phyloP scores from a whole-genome alignment of 495 filamentous ascomycete species.

The Hyaloscypha hepaticicola region DNA sequence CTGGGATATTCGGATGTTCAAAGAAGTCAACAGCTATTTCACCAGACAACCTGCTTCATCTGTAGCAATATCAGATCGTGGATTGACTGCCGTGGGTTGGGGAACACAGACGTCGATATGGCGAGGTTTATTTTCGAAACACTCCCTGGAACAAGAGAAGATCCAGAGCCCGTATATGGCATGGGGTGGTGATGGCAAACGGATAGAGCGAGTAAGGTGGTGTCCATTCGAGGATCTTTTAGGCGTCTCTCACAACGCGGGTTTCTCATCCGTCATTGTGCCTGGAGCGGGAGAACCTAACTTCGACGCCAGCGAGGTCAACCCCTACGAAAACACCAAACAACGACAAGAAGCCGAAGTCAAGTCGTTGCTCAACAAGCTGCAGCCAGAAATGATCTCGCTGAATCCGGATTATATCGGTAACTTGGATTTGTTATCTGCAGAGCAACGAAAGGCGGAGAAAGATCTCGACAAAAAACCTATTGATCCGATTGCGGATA shows the following conservation, averaged over 20 bases:
- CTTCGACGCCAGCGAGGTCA: conserved; percentile 89
- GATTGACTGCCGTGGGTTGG: conserved; percentile 86
- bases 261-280: conserved; percentile 85
- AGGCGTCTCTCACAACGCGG: conserved; percentile 78
- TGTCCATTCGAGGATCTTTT: conserved; percentile 94
- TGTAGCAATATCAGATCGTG: conserved; percentile 83
- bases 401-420: conserved; percentile 89
- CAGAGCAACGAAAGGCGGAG: conserved; percentile 69
- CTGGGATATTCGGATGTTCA: conserved; percentile 95
- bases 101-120: conserved; percentile 86
- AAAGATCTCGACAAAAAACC: conserved; percentile 72
- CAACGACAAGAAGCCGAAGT: conserved; percentile 95
- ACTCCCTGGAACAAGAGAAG: conserved; percentile 65
- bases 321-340: conserved; percentile 94
- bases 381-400: conserved; percentile 96
- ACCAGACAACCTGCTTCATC: conserved; percentile 81
- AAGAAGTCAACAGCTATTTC: conserved; percentile 87
- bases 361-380: conserved; percentile 81
- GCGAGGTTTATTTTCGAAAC: conserved; percentile 80
- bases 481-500: conserved; percentile 65
- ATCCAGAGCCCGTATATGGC: conserved; percentile 88
- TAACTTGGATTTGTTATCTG: conserved; percentile 73
- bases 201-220: conserved; percentile 80
- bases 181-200: conserved; percentile 84
- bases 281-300: conserved; percentile 96